Percentiles rank a stretch among this genome's conserved stretches.
phyloP scores from a whole-genome alignment of 148 eudicot genomes.

The Chenopodium album region DNA sequence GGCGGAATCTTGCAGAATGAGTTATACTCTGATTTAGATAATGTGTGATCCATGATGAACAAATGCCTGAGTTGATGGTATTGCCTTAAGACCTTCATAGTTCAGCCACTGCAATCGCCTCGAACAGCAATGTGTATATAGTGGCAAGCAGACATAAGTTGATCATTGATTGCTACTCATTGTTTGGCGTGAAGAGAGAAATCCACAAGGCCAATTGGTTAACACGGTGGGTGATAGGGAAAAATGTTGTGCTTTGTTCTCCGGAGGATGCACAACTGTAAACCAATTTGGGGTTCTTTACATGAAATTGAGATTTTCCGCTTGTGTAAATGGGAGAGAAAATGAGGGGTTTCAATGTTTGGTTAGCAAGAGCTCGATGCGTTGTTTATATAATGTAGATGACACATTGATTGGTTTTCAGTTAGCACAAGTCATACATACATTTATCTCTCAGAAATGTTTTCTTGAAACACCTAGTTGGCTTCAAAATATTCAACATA shows the following conservation, averaged over 20 bases:
- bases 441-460: background rate
- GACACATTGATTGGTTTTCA: background rate
- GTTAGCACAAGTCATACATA: background rate
- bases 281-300: background rate
- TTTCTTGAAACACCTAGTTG: background rate
- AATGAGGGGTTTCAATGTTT: background rate
- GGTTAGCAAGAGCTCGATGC: background rate
- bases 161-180: background rate
- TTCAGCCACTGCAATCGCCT: background rate
- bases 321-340: background rate
- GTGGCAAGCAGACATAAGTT: conserved; percentile 2
- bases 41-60: background rate
- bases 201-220: background rate
- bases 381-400: background rate
- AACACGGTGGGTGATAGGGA: background rate
- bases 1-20: background rate
- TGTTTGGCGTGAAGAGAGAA: background rate
- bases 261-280: background rate
- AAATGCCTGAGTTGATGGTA: background rate
- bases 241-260: background rate
- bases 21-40: background rate
- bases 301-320: background rate
- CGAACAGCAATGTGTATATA: background rate
- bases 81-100: background rate
- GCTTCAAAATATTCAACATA: background rate